Evolutionary conservation across 257 asterid genomes (phyloP).

Genomic region (Echium plantagineum): DNA sequence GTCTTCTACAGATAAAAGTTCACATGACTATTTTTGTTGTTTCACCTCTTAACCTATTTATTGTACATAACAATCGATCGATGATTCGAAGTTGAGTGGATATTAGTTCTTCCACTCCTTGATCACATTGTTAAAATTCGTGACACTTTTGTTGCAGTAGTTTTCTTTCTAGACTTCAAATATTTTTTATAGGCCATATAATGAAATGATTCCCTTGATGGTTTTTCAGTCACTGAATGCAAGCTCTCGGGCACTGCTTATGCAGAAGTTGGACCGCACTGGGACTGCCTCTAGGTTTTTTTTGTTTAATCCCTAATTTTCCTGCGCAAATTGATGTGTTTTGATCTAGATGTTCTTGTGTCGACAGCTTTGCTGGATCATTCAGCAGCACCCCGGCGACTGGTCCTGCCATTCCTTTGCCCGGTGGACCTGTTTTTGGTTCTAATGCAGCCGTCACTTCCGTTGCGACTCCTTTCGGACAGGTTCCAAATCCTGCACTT

Average conservation of each 20-base stretch:
- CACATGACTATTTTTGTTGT: neutral
- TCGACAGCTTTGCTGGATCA: slow-evolving; percentile 34
- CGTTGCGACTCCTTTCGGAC: slow-evolving; percentile 16
- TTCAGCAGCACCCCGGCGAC: slow-evolving; percentile 8
- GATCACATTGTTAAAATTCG: neutral
- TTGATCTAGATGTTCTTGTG: slow-evolving; percentile 13
- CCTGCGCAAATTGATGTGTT: neutral
- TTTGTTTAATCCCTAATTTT: slow-evolving; percentile 2
- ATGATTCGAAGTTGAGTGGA: neutral
- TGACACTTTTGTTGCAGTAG: neutral
- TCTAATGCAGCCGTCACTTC: slow-evolving; percentile 7
- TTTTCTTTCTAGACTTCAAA: slow-evolving; percentile 4
- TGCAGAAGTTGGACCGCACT: slow-evolving; percentile 56
- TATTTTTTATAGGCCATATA: slow-evolving; percentile 1
- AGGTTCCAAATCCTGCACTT: too few relatives aligned
- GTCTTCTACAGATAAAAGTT: neutral
- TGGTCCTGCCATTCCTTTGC: slow-evolving; percentile 11
- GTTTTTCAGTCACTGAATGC: slow-evolving; percentile 53
- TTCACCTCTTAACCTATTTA: neutral
- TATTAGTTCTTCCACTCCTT: too few relatives aligned
- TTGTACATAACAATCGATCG: too few relatives aligned
- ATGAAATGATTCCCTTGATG: slow-evolving; percentile 13
- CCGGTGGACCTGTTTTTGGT: slow-evolving; percentile 14
- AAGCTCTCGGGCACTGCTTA: slow-evolving; percentile 46
- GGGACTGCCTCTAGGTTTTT: slow-evolving; percentile 48